Evolutionary conservation across 164 flowering plant species (phyloP).

Genomic region (Piper longum): DNA sequence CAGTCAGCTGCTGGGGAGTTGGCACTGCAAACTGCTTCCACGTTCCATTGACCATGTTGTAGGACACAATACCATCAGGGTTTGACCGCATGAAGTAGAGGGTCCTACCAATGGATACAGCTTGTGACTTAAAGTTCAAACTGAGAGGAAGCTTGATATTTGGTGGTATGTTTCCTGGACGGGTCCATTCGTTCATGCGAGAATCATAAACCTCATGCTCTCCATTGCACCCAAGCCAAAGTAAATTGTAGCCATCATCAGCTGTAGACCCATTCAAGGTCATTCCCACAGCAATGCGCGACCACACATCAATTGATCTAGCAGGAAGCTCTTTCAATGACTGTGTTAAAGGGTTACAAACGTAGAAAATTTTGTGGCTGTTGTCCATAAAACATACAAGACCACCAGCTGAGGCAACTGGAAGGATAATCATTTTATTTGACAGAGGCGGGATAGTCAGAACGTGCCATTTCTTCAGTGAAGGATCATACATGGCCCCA

Average conservation of each 20-base stretch:
- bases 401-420: constrained; percentile 94
- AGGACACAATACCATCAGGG: constrained; percentile 81
- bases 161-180: constrained; percentile 59
- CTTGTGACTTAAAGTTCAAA: constrained; percentile 62
- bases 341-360: constrained; percentile 78
- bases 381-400: constrained; percentile 79
- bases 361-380: constrained; percentile 59
- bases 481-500: constrained; percentile 80
- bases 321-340: constrained; percentile 67
- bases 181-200: constrained; percentile 44
- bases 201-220: constrained; percentile 86
- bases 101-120: constrained; percentile 35
- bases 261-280: constrained; percentile 32
- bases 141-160: constrained; percentile 57
- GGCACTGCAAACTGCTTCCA: constrained; percentile 80
- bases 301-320: constrained; percentile 72
- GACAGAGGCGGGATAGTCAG: constrained; percentile 47
- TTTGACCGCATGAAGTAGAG: constrained; percentile 76
- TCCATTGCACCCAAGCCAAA: constrained; percentile 80
- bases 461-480: constrained; percentile 71
- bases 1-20: constrained; percentile 49
- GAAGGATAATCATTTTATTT: constrained; percentile 43
- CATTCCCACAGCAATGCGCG: constrained; percentile 89
- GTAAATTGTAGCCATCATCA: constrained; percentile 53
- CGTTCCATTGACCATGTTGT: constrained; percentile 45